A percentile compares a stretch with the other conserved stretches of the same genome.
Conservation (phyloP, 768 basidiomycete genomes). For the Lyophyllum decastes region DNA sequence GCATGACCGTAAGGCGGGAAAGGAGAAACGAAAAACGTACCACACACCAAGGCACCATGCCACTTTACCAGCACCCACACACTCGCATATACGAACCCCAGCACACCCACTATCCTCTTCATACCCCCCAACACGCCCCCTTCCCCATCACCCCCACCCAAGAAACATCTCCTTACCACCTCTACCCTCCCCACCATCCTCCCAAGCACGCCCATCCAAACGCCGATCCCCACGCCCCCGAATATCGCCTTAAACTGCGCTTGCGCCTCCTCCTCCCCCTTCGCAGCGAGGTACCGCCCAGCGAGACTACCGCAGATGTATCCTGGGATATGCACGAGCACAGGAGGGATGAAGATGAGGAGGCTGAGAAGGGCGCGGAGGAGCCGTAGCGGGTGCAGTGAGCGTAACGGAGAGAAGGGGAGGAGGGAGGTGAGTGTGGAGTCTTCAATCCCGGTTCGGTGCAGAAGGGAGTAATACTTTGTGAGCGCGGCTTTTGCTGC, state of each 20-base stretch:
- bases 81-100: slow-evolving; percentile 24
- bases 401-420: slow-evolving; percentile 32
- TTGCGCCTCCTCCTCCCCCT: slow-evolving; percentile 62
- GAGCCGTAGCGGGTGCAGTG: no score
- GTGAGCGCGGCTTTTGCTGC: slow-evolving; percentile 46
- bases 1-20: neutral
- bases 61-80: slow-evolving; percentile 41
- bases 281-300: slow-evolving; percentile 40
- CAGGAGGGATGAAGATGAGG: slow-evolving; percentile 39
- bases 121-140: slow-evolving; percentile 2
- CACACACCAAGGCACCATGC: slow-evolving; percentile 43
- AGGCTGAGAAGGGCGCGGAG: slow-evolving; percentile 34
- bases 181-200: slow-evolving; percentile 21
- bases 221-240: slow-evolving; percentile 46
- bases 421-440: slow-evolving; percentile 33
- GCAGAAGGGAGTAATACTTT: slow-evolving; percentile 49
- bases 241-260: slow-evolving; percentile 74
- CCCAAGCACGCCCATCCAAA: slow-evolving; percentile 24
- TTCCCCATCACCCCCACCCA: slow-evolving; percentile 3
- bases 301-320: slow-evolving; percentile 52
- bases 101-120: slow-evolving; percentile 17
- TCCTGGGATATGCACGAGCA: slow-evolving; percentile 58
- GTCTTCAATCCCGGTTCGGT: slow-evolving; percentile 53
- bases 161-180: slow-evolving; percentile 2
- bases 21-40: slow-evolving; percentile 30